A percentile compares a stretch with the other conserved stretches of the same genome.
phyloP scores from a whole-genome alignment of 176 grass and related monocot species.

The Triticum dicoccoides region DNA sequence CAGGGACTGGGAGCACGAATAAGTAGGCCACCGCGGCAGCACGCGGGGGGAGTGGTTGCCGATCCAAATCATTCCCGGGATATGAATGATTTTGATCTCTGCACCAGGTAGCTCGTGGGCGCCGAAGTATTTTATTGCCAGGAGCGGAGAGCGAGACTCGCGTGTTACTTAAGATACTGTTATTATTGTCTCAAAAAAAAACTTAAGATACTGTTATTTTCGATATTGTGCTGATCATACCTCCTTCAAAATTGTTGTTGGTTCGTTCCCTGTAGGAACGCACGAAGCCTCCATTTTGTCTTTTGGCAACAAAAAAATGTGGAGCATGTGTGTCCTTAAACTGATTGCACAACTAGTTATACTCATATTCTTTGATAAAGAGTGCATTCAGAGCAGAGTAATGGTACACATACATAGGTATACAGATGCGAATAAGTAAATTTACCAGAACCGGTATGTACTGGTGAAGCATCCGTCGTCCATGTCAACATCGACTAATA shows the following conservation, averaged over 20 bases:
- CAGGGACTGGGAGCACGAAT: not conserved
- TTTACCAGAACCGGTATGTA: no score
- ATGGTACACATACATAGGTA: no score
- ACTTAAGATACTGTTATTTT: not conserved
- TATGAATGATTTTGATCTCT: not conserved
- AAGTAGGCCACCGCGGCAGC: not conserved
- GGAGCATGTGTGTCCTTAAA: not conserved
- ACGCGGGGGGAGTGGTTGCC: no score
- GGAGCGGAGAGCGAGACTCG: not conserved
- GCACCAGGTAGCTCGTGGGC: not conserved
- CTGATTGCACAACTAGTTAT: not conserved
- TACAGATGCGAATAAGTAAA: no score
- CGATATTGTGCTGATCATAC: not conserved
- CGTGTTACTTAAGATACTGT: not conserved
- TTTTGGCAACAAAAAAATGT: not conserved
- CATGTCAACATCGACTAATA: no score
- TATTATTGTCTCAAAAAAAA: not conserved
- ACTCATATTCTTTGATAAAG: no score
- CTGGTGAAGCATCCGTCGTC: no score
- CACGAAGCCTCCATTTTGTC: not conserved
- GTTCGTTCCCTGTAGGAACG: not conserved
- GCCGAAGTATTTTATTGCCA: not conserved
- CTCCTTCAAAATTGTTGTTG: not conserved
- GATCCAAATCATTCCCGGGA: not conserved
- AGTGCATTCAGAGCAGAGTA: no score